Base-by-base conservation (phyloP, 2,329 filamentous ascomycete species). In the Sporothrix variecibatus region DNA sequence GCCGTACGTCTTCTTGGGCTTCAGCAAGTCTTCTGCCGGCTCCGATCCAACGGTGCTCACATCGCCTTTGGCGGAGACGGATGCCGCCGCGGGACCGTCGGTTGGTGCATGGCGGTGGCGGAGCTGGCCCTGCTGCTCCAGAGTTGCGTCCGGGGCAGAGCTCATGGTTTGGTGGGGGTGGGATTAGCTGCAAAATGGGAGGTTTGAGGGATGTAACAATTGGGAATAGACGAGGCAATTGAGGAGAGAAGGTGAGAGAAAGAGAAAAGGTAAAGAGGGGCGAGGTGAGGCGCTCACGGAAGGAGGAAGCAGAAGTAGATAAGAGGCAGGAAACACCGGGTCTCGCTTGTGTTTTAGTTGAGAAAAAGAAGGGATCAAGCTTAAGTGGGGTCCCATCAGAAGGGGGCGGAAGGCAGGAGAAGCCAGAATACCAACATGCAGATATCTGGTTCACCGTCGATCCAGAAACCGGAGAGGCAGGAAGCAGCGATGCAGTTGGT, bases 1-100 rank as follows among this genome's bases (percentile, higher is more conserved):
- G 73, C 95, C 95, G 86, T 93, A 97, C 0, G 94, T 97, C 86
- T 94, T 95, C 81, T 90, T 91, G 17, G 79, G 73, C 78, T 83
- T 84, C 74, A 5, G 12, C 1, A 20, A 31, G 6, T 72, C 75
- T 1, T 53, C 6, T 5, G 58, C 46, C 31, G 70, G 23, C 51
- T 72, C 69, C 9, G 56, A 60, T 17, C 15, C 9, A 43, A 17
- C 62, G n/a, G n/a, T 58, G 72, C 51, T 51, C 40, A 17, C 68
- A 38, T 67, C 56, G 26, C 38, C 70, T 6, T 60, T 69, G 17
- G 23, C 53, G 28, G 71, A 56, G 11, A 34, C 58, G 12, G 71
- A 28, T 11, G 65, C 51, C 17, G 56, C 49, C 15, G 49, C 65
- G 26, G 53, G 40, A 8, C 34, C 65, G 31, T 70, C 71, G 9